phyloP scores from a whole-genome alignment of 768 basidiomycete genomes.

The Leucocoprinus leucothites region DNA sequence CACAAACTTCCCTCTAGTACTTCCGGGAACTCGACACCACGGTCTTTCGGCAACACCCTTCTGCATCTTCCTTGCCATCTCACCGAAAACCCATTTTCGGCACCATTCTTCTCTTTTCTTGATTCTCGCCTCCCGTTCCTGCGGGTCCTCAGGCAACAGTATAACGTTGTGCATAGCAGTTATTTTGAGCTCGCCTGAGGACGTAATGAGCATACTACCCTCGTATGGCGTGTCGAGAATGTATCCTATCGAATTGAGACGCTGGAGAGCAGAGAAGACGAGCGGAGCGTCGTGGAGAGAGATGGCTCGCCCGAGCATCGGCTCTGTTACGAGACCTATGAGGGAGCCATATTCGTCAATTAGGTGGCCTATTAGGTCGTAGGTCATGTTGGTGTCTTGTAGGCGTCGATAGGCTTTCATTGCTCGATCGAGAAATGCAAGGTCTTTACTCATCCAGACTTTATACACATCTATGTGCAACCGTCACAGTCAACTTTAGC shows the following conservation, averaged over 20 bases:
- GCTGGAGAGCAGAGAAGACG: not conserved
- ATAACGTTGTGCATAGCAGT: slow-evolving; percentile 5
- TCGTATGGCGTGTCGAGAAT: not conserved
- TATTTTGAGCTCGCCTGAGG: not conserved
- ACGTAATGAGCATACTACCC: slow-evolving; percentile 1
- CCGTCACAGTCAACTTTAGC: not conserved
- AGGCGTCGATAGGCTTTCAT: slow-evolving; percentile 11
- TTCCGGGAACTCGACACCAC: not conserved
- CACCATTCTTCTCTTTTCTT: not conserved
- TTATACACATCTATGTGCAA: not conserved
- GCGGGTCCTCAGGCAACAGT: not conserved
- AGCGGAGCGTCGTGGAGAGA: not conserved
- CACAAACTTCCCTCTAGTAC: not conserved
- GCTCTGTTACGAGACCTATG: slow-evolving; percentile 7
- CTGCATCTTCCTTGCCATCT: too few species aligned
- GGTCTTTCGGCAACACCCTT: too few species aligned
- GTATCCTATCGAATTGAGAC: not conserved
- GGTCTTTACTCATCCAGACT: not conserved
- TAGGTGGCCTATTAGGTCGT: slow-evolving; percentile 5
- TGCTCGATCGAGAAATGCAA: slow-evolving; percentile 1
- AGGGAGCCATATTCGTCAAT: slow-evolving; percentile 1
- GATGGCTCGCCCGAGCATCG: not conserved
- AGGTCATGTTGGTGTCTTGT: slow-evolving; percentile 2
- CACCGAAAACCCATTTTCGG: not conserved
- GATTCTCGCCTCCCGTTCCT: not conserved